A percentile compares a stretch with the other conserved stretches of the same genome.
phyloP scores from a whole-genome alignment of 805 yeast species.

The Nakazawaea anatomiae region DNA sequence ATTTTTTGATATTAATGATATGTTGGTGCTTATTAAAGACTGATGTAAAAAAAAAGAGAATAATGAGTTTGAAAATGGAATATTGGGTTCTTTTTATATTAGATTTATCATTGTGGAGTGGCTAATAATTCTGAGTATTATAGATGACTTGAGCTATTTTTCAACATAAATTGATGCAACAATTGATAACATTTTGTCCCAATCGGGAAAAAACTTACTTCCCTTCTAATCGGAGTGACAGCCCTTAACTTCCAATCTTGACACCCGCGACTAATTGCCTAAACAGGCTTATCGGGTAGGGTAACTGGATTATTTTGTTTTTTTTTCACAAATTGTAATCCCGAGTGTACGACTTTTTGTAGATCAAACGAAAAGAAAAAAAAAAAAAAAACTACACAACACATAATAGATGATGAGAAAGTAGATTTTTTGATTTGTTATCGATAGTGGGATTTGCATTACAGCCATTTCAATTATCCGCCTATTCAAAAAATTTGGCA shows the following conservation, averaged over 20 bases:
- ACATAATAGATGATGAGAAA: not conserved
- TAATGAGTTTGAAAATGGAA: not conserved
- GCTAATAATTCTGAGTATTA: not conserved
- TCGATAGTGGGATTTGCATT: not conserved
- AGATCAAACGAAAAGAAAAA: not conserved
- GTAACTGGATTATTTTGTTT: not conserved
- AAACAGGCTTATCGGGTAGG: not conserved
- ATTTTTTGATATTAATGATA: not conserved
- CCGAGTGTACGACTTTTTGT: not conserved
- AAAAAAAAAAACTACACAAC: not conserved
- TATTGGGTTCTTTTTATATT: not conserved
- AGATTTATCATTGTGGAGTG: not conserved
- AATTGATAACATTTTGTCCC: conserved; percentile 1
- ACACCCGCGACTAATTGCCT: not conserved
- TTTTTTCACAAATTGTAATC: no score
- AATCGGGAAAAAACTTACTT: conserved; percentile 6
- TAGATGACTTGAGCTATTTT: not conserved
- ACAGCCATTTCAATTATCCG: no score
- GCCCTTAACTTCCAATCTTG: not conserved
- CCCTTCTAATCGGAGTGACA: not conserved
- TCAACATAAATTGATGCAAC: not conserved
- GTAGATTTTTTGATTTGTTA: not conserved
- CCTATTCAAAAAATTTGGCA: no score
- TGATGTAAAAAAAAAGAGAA: not conserved
- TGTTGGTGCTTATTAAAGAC: no score